phyloP scores from a whole-genome alignment of 73 alveolate species.

The Halteria grandinella region DNA sequence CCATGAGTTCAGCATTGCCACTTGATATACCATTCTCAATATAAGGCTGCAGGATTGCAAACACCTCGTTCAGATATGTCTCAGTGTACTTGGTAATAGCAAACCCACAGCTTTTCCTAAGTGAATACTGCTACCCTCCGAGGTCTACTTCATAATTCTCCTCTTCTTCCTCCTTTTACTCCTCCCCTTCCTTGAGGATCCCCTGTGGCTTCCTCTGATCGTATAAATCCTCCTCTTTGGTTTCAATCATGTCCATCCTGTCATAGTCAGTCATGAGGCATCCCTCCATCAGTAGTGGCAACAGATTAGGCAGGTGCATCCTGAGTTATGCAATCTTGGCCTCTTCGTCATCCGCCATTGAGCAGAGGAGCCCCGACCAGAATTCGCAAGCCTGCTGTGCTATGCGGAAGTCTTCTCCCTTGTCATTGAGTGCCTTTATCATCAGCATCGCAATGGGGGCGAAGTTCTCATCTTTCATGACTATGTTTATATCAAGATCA shows the following conservation, averaged over 20 bases:
- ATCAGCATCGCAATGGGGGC: constrained; percentile 26
- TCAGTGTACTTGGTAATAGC: constrained; percentile 47
- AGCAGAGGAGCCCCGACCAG: constrained; percentile 71
- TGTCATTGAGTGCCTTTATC: constrained; percentile 52
- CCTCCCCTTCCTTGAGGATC: too few species aligned
- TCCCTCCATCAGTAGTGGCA: constrained; percentile 48
- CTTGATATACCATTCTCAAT: constrained; percentile 24
- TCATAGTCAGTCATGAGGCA: constrained; percentile 54
- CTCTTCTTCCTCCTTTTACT: too few species aligned
- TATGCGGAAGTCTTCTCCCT: constrained; percentile 55
- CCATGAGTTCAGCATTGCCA: constrained; percentile 44
- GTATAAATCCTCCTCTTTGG: too few species aligned
- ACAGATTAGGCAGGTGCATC: constrained; percentile 15
- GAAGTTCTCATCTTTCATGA: constrained; percentile 7
- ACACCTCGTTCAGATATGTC: constrained; percentile 17
- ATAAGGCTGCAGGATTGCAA: constrained; percentile 23
- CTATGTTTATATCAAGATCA: constrained; percentile 39
- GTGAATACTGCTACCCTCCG: constrained; percentile 41
- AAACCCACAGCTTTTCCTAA: constrained; percentile 65
- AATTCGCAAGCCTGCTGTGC: constrained; percentile 70
- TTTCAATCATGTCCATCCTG: too few species aligned
- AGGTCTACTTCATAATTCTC: too few species aligned
- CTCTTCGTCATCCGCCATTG: too few species aligned
- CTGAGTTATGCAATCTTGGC: background rate
- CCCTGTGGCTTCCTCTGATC: too few species aligned